phyloP scores from a whole-genome alignment of 2,329 filamentous ascomycete genomes.

The Amesomyces nigricolor region DNA sequence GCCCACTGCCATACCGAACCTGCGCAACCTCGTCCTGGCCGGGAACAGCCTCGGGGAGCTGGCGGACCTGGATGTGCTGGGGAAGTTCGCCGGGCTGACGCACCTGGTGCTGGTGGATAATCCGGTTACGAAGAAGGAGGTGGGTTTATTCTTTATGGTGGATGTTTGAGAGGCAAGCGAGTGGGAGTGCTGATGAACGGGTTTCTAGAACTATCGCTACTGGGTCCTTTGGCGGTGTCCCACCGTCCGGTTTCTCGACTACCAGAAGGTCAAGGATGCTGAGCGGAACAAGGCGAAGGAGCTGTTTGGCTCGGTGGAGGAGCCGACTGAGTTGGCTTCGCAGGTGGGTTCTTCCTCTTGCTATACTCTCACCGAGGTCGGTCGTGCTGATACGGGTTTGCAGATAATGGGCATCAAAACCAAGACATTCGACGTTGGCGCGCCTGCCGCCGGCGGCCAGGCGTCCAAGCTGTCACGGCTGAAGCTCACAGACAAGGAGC shows the following conservation, averaged over 20 bases:
- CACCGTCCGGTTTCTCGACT: constrained; percentile 84
- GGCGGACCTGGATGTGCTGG: constrained; percentile 79
- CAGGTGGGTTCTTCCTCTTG: too few species aligned
- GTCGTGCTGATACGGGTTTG: neutral
- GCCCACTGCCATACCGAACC: constrained; percentile 69
- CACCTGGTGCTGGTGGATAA: constrained; percentile 82
- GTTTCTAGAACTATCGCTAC: constrained; percentile 81
- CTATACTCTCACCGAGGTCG: too few species aligned
- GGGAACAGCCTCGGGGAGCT: constrained; percentile 79
- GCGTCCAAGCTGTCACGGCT: constrained; percentile 66
- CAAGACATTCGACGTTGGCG: constrained; percentile 57
- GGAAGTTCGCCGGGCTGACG: constrained; percentile 61
- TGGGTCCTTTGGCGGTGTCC: constrained; percentile 88
- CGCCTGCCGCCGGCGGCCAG: constrained; percentile 33
- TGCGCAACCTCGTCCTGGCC: constrained; percentile 75
- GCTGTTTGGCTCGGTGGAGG: constrained; percentile 73
- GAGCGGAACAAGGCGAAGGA: constrained; percentile 72
- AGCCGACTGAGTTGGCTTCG: constrained; percentile 74
- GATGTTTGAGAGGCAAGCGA: neutral
- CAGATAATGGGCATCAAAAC: constrained; percentile 82
- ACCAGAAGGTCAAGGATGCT: constrained; percentile 79
- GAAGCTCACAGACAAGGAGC: constrained; percentile 83
- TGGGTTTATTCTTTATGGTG: constrained; percentile 39
- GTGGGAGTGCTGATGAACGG: constrained; percentile 12
- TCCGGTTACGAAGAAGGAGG: constrained; percentile 87